Base-by-base conservation (phyloP, 352 stramenopile species). In the Chrysophaeum taylorii region DNA sequence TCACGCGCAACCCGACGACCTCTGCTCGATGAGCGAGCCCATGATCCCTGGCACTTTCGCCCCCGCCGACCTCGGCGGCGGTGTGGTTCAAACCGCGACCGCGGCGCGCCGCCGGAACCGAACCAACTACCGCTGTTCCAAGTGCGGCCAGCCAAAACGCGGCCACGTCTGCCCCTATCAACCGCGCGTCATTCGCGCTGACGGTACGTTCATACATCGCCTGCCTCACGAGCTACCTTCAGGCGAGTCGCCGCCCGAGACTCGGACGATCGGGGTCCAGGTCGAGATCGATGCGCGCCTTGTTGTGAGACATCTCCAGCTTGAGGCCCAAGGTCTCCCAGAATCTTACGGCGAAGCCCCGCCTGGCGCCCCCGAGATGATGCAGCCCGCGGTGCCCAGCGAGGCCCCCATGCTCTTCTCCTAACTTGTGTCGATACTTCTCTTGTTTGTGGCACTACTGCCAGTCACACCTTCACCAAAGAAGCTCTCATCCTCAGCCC, bases 91-190 rank as follows among this genome's bases (percentile, higher is more conserved):
- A 23, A 50, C 15, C 42, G 42, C 42, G 42, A 23, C 42, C 15
- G 48, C 5, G 18, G 48, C 18, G 48, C 52, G 52, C 16, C 52
- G 52, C 7, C 25, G 52, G 52, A 63, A 63, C 29, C 52, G 52
- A 31, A 63, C 52, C 4, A 71, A 68, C 45, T 71, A 71, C 67
- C 41, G 48, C 4, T 71, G 67, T 48, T 61, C 50, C 45, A 71
- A 80, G 70, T 88, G 82, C 57, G 82, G 82, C n/a, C 81, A 83
- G n/a, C 82, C 82, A 4, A 88, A 88, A 70, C 86, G 86, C 57
- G 82, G 82, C 29, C 82, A 88, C 76, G 72, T 87, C 43, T 87
- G 82, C 79, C 82, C 82, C 0, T 88, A 88, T 70, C 81, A 88
- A 68, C 81, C 82, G 0, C 84, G 84, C 45, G 54, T 88, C 23